Conservation (phyloP, 345 rosid species). For the Ceriops tagal region DNA sequence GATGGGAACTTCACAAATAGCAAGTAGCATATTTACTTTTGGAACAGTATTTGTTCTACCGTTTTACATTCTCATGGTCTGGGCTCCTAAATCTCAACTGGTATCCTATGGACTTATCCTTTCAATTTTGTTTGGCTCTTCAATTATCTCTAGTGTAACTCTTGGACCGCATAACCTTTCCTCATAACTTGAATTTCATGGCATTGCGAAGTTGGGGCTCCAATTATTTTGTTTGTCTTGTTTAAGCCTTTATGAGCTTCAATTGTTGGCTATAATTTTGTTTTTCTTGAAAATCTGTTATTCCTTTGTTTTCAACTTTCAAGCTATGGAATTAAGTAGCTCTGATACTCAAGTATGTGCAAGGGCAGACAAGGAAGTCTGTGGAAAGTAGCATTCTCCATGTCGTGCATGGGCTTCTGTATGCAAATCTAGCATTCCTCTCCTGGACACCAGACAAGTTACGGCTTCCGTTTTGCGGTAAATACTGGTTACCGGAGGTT, state of each 20-base stretch:
- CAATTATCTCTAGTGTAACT: too few species aligned
- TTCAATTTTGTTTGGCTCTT: neutral
- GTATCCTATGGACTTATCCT: conserved; percentile 32
- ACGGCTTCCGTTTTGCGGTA: conserved; percentile 58
- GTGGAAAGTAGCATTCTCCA: conserved; percentile 69
- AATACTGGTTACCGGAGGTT: conserved; percentile 88
- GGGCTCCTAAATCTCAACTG: conserved; percentile 80
- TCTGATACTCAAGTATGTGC: neutral
- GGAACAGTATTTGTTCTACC: conserved; percentile 89
- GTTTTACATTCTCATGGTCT: conserved; percentile 82
- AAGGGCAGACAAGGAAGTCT: conserved; percentile 64
- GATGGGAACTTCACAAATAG: conserved; percentile 61
- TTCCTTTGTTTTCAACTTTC: neutral
- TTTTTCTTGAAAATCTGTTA: conserved; percentile 1
- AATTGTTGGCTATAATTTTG: neutral
- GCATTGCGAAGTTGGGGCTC: neutral
- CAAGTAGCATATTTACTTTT: conserved; percentile 55
- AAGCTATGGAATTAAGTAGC: neutral
- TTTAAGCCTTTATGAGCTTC: neutral
- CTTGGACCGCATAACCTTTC: too few species aligned
- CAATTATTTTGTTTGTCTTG: neutral
- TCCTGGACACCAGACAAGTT: conserved; percentile 84
- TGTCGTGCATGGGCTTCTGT: conserved; percentile 61
- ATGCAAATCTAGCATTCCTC: conserved; percentile 62
- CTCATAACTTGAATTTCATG: neutral